Base-by-base conservation (phyloP, 352 stramenopile genomes). In the Phytophthora parvispora region DNA sequence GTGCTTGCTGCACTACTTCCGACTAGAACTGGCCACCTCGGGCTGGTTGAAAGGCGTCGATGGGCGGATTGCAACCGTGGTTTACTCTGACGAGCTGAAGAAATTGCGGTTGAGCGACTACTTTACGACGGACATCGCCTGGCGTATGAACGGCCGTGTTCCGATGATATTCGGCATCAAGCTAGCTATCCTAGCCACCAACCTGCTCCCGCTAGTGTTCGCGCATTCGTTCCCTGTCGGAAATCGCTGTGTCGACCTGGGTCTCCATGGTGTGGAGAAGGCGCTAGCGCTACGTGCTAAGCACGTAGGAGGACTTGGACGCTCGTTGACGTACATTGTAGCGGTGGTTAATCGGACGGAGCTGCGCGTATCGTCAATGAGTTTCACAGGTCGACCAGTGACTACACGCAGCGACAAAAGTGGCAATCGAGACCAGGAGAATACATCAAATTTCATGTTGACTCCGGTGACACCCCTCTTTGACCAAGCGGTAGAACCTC, bases 71-170 rank as follows among this genome's bases (percentile, higher is more conserved):
- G 5, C 57, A 0, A 75, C 69, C 2, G 36, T 71, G 6, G 38
- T 84, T 10, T 72, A 64, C 24, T 76, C 77, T 8, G 60, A 67
- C 20, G 72, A 80, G 29, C 53, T 80, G 12, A 56, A 74, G 3
- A 42, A 40, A 5, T 13, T 81, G 1, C 29, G 49, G 0, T 36
- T 77, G 1, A 3, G 40, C 0, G 60, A 82, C 25, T 67, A 78
- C 9, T 75, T 84, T 22, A 66, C 36, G 1, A 48, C 64, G 0
- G 55, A 70, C 29, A 16, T 70, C 12, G 66, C 77, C 5, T 53
- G 79, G 16, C 69, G 73, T 0, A 66, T 82, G 53, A 76, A 80
- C 52, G 77, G 77, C 3, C 79, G 74, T 12, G 51, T 82, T 0
- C 6, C 47, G 0, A 8, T 59, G 2, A 49, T 84, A 6, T 67